Base-by-base conservation (phyloP, 2,329 filamentous ascomycete genomes). In the Celoporthe dispersa region DNA sequence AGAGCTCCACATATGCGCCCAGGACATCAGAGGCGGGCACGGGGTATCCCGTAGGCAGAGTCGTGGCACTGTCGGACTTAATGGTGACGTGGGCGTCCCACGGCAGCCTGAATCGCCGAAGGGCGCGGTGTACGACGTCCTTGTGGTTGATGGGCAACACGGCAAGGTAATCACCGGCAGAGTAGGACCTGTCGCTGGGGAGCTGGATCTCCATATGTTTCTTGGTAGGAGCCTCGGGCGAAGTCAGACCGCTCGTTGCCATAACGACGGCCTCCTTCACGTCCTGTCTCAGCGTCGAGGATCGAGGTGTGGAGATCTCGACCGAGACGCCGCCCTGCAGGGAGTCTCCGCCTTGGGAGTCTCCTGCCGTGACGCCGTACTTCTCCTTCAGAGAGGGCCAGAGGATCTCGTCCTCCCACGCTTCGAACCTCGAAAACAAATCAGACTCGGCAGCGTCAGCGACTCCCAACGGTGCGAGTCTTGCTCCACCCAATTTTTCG, bases 101-200 rank as follows among this genome's bases (percentile, higher is more conserved):
- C 0, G 90, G 85, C 1, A 94, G 80, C 1, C 84, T 80, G 76
- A 94, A 94, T 25, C 86, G 83, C 22, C 84, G 82, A 77, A 93
- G 86, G 0, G 87, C 90, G 12, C 91, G 85, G 9, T 85, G 84
- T 1, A 94, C 87, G 3, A 84, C 88, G 35, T 85, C 81, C 60
- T 84, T 84, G 1, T 88, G 89, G 77, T 94, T 94, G 37, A 92
- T 81, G 0, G 92, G 92, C 1, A 94, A 81, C 3, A 94, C 83
- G 0, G 91, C 91, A 0, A 94, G 84, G 76, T 95, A 94, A 76
- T 94, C 92, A 12, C 92, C 92, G 3, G 90, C 86, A 48, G 86
- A 84, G 79, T 94, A 95, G 0, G 84, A 85, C 83, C 88, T 85
- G 68, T 86, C 87, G 0, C 85, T 86, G 0, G 92, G 92, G 1